Percentiles rank a stretch among this genome's conserved stretches.
Conservation (phyloP, 2,329 filamentous ascomycete species). For the Epichloe scottii region DNA sequence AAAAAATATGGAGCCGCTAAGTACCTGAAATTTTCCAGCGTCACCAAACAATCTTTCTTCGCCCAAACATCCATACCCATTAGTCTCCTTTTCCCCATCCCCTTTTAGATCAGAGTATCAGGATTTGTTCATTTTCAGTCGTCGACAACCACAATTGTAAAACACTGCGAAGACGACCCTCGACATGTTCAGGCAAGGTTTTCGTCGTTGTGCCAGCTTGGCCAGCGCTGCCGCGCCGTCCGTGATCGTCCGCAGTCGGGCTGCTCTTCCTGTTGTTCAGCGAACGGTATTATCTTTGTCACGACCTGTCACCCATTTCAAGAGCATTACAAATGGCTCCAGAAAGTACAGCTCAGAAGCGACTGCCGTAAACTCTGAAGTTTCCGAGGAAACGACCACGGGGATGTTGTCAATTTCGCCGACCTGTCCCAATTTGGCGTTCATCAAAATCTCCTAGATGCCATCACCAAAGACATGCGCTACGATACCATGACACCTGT, state of each 20-base stretch:
- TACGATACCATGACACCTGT: conserved; percentile 88
- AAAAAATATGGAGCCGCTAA: conserved; percentile 3
- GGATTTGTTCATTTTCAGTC: not conserved
- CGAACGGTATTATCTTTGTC: conserved; percentile 10
- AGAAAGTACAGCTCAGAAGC: conserved; percentile 30
- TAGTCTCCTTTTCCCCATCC: not conserved
- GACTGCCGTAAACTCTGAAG: conserved; percentile 12
- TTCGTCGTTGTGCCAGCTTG: conserved; percentile 27
- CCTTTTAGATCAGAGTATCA: not conserved
- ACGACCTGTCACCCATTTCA: conserved; percentile 10
- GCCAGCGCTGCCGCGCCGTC: conserved; percentile 19
- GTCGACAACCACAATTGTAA: not conserved
- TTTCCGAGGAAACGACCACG: conserved; percentile 6
- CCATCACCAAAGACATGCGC: conserved; percentile 59
- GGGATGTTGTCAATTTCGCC: conserved; percentile 26
- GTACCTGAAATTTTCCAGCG: not conserved
- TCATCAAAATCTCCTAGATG: conserved; percentile 49
- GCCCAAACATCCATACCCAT: not conserved
- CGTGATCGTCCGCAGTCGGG: conserved; percentile 17
- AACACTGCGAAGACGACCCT: not conserved
- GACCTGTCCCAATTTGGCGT: conserved; percentile 39
- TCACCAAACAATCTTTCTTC: not conserved
- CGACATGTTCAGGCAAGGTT: conserved; percentile 24
- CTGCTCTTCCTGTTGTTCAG: conserved; percentile 14
- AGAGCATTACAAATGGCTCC: conserved; percentile 12